Evolutionary conservation across 1,139 yeast genomes (phyloP), one percentile per base, ranked within the genome.

Genomic region (Suhomyces chickasaworum): DNA sequence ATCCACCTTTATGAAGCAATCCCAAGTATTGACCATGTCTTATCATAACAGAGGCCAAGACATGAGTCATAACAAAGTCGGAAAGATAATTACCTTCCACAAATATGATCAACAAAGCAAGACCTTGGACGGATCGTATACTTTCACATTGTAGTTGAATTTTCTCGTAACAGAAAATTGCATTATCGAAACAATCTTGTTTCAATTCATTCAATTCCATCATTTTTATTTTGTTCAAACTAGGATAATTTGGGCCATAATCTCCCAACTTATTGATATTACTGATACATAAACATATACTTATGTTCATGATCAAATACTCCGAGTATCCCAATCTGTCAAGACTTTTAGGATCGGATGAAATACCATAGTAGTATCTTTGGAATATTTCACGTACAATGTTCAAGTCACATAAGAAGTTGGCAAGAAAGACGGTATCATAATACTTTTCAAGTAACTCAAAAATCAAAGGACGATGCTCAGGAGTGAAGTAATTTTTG

Each of bases 61-160:
- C 52, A 41, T 57, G 56, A 38, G 60, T 60, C 37, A 62, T 55
- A 31, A 64, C 61, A 30, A 64, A 55, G 36, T 61, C 64, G 12
- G 64, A 54, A 7, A 60, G 45, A 51, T 57, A 63, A n/a, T 53
- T 53, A 3, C 59, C 54, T 32, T 65, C 68, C 22, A 65, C 49
- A 38, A 56, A 63, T 10, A 59, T 31, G 7, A 57, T 51, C 36
- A 65, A 47, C 29, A 65, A 52, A 1, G 64, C 50, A 8, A 65
- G 50, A 0, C 63, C 69, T 47, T 63, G 68, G 6, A 65, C 45
- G 1, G 66, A 48, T 18, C 39, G 49, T 0, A 59, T 32, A 7
- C 68, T 64, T 37, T 64, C 68, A 30, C 57, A 50, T 21, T 51
- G 37, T 7, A 55, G 43, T 5, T 59, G 48, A 0, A 64, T 52